Base-by-base conservation (phyloP, 306 rosid species). In the Lathyrus aphaca region DNA sequence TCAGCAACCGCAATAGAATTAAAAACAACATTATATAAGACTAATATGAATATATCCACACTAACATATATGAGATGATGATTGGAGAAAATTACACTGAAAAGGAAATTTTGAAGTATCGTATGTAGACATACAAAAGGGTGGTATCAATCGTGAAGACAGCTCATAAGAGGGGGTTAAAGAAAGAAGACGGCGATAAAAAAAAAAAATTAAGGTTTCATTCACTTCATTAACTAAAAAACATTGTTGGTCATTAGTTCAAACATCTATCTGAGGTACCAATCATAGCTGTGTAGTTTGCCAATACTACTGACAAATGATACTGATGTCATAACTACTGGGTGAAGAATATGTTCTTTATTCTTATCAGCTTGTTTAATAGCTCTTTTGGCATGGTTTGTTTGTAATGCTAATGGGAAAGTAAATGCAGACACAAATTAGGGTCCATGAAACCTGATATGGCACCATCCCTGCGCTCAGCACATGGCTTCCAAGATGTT, bases 401-500 rank as follows among this genome's bases (percentile, higher is more conserved):
- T 19, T 46, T 35, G 40, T 18, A 68, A 64, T 19, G 71, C 58
- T 13, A 12, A 32, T 43, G 49, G 45, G 25, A 69, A 18, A 40
- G 43, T 37, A 40, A 62, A 39, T 10, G 17, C 11, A 81, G 5
- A 44, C 27, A 69, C 15, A 62, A 19, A 66, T 43, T 37, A 51
- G 72, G 62, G 19, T 17, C 7, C 2, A 23, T 10, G 64, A 56
- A 53, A 95, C 99, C 99, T 83, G 89, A 75, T 72, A 95, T 62
- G 29, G 82, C 95, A 75, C 91, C 92, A 68, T 86, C 81, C n/a
- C 85, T 81, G 10, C 94, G 97, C 85, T 95, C 99, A 2, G 97
- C 99, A 68, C 99, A 95, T 16, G 99, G 91, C 84, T 84, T 95
- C 99, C 99, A 95, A 55, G 97, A 95, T 58, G 88, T 89, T 8